Conservation (phyloP, 1,284 basidiomycete species). For the Amylostereum chailletii region DNA sequence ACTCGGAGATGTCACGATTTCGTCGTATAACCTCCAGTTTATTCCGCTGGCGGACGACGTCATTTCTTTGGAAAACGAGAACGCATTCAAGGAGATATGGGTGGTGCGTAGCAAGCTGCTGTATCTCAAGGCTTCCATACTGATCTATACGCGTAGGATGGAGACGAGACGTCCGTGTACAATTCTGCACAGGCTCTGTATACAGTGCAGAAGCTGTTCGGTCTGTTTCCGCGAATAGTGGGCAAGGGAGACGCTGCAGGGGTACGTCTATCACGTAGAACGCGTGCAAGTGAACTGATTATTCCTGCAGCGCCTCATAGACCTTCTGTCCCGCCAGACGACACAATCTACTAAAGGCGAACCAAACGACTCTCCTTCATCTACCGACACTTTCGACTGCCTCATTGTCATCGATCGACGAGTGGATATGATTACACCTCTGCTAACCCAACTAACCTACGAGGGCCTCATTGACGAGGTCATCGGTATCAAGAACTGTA, state of each 20-base stretch:
- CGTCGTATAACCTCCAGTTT: constrained; percentile 87
- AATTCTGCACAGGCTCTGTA: constrained; percentile 84
- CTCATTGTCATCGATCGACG: constrained; percentile 86
- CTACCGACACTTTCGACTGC: constrained; percentile 69
- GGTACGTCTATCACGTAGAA: constrained; percentile 36
- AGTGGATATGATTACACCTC: constrained; percentile 93
- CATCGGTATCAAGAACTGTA: constrained; percentile 84
- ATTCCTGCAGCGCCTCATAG: constrained; percentile 60
- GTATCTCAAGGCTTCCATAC: neutral
- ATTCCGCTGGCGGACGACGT: constrained; percentile 90
- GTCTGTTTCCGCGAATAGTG: constrained; percentile 85
- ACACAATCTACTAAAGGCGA: constrained; percentile 28
- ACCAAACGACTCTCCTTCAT: constrained; percentile 30
- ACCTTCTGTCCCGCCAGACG: constrained; percentile 60
- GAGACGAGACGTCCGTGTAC: constrained; percentile 88
- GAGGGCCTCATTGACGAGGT: constrained; percentile 96
- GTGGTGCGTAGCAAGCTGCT: constrained; percentile 44
- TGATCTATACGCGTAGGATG: constrained; percentile 48
- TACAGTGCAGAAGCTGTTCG: constrained; percentile 81
- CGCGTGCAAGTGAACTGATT: neutral
- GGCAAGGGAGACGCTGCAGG: constrained; percentile 91
- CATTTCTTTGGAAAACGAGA: constrained; percentile 79
- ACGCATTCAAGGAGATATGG: constrained; percentile 79
- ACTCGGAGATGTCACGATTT: constrained; percentile 79
- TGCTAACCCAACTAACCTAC: constrained; percentile 95